Conservation (phyloP, 129 eudicot species). For the sunflower (Helianthus annuus) region DNA sequence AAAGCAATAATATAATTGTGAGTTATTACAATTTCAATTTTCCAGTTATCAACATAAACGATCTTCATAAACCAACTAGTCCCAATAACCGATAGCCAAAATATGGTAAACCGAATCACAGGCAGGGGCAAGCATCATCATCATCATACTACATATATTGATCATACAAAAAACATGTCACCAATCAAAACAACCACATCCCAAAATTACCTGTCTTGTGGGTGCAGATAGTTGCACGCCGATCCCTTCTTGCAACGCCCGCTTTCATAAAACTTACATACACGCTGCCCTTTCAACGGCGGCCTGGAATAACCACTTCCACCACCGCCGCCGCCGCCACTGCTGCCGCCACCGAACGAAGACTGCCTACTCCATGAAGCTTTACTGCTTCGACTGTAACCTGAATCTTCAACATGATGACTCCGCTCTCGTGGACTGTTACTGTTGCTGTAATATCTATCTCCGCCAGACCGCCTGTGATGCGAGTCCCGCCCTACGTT, state of each 20-base stretch:
- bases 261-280: slow-evolving; percentile 73
- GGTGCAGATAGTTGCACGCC: slow-evolving; percentile 69
- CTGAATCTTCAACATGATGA: slow-evolving; percentile 54
- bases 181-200: slow-evolving; percentile 16
- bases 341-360: slow-evolving; percentile 22
- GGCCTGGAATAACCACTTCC: slow-evolving; percentile 68
- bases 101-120: slow-evolving; percentile 33
- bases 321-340: slow-evolving; percentile 33
- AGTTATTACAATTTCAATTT: neutral
- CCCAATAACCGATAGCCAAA: slow-evolving; percentile 9
- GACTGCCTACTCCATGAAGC: slow-evolving; percentile 63
- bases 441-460: slow-evolving; percentile 29
- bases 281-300: slow-evolving; percentile 54
- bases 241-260: slow-evolving; percentile 88
- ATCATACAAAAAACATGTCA: slow-evolving; percentile 42
- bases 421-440: slow-evolving; percentile 57
- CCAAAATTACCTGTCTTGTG: slow-evolving; percentile 33
- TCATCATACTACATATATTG: slow-evolving; percentile 22
- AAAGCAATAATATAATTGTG: slow-evolving; percentile 6
- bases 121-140: slow-evolving; percentile 20
- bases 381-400: slow-evolving; percentile 53
- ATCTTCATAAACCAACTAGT: slow-evolving; percentile 1
- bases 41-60: slow-evolving; percentile 12
- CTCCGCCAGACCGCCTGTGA: slow-evolving; percentile 48
- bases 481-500: slow-evolving; percentile 42